Evolutionary conservation across 2,329 filamentous ascomycete species (phyloP).

Genomic region (Aspergillus aculeatinus): DNA sequence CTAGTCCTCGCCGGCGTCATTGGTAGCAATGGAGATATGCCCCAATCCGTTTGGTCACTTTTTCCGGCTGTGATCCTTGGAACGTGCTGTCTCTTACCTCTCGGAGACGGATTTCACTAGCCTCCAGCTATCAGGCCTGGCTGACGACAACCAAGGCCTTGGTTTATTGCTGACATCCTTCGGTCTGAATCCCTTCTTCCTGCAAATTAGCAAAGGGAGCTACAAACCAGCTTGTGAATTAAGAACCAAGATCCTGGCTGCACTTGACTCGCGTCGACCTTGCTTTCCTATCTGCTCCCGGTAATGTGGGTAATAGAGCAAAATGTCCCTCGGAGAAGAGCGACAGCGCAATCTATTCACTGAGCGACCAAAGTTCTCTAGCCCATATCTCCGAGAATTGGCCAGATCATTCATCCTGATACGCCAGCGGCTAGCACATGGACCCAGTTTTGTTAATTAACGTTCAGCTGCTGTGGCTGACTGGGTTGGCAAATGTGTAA

Average conservation of each 20-base stretch:
- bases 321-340: constrained; percentile 2
- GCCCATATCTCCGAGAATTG: not conserved
- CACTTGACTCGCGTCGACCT: not conserved
- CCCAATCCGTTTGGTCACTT: not conserved
- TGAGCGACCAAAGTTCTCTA: not conserved
- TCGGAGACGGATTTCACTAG: not conserved
- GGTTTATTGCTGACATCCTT: not conserved
- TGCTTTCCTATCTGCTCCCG: not conserved
- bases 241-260: not conserved
- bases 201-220: not conserved
- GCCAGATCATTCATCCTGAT: not conserved
- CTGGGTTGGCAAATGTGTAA: not conserved
- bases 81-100: not conserved
- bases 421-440: not conserved
- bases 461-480: not conserved
- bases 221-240: not conserved
- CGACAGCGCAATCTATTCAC: not conserved
- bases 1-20: not conserved
- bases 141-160: not conserved
- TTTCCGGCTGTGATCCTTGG: not conserved
- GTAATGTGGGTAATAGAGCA: not conserved
- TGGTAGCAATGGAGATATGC: too few species aligned
- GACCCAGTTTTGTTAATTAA: not conserved
- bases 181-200: not conserved
- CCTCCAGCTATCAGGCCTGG: not conserved